phyloP scores from a whole-genome alignment of 2,329 filamentous ascomycete genomes.

The Zymoseptoria crescenta region DNA sequence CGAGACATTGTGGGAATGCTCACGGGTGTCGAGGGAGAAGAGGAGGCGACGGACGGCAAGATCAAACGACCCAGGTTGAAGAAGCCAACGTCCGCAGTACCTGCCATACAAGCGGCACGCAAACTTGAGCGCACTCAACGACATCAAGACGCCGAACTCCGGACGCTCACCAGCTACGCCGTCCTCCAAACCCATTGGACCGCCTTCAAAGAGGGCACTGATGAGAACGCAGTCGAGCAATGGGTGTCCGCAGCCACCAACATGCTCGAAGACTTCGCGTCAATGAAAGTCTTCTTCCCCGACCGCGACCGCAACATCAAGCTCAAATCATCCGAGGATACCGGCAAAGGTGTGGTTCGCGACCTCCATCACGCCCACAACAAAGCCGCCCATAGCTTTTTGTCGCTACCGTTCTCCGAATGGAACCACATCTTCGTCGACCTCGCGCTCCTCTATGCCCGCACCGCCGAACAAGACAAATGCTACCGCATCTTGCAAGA shows the following conservation, averaged over 20 bases:
- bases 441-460: conserved; percentile 70
- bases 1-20: conserved; percentile 1
- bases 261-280: conserved; percentile 53
- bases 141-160: conserved; percentile 15
- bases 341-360: conserved; percentile 14
- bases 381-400: conserved; percentile 49
- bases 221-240: conserved; percentile 44
- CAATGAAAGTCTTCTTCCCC: conserved; percentile 53
- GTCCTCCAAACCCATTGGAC: conserved; percentile 34
- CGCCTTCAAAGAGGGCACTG: conserved; percentile 37
- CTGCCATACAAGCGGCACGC: conserved; percentile 6
- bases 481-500: conserved; percentile 75
- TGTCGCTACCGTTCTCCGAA: conserved; percentile 69
- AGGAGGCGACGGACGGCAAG: not conserved
- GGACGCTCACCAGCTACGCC: conserved; percentile 30
- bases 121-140: conserved; percentile 9
- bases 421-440: conserved; percentile 91
- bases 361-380: conserved; percentile 30
- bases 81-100: conserved; percentile 1
- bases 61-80: conserved; percentile 16
- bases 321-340: conserved; percentile 36
- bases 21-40: not conserved
- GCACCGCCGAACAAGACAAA: conserved; percentile 57
- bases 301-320: conserved; percentile 40
- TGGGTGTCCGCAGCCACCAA: conserved; percentile 53